Conservation (phyloP, 306 rosid genomes). For the Prunus mongolica region DNA sequence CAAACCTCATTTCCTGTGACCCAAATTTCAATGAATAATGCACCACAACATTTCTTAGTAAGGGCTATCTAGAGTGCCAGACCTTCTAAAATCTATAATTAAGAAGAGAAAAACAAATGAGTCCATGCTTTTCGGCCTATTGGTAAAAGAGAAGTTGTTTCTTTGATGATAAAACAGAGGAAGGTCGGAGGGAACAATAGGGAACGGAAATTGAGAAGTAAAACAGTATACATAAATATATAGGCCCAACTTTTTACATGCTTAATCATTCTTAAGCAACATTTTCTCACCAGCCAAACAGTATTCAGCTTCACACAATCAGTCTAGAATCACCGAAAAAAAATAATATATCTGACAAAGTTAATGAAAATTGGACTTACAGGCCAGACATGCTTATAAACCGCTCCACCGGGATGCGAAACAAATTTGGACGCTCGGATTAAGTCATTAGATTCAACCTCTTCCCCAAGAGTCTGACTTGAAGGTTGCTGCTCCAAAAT, state of each 20-base stretch:
- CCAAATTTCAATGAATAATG: background rate
- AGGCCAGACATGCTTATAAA: conserved; percentile 62
- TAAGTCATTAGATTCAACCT: conserved; percentile 17
- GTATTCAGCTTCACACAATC: background rate
- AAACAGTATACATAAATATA: background rate
- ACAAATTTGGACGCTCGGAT: conserved; percentile 27
- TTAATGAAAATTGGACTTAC: conserved; percentile 25
- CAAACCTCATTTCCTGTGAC: conserved; percentile 61
- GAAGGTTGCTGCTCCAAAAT: conserved; percentile 21
- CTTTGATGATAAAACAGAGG: background rate
- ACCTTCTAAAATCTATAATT: background rate
- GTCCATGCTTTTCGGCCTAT: too few species aligned
- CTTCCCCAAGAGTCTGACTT: conserved; percentile 10
- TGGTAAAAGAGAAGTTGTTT: background rate
- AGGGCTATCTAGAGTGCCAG: background rate
- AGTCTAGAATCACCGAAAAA: background rate
- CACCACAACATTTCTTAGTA: background rate
- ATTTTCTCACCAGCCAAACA: background rate
- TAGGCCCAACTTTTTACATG: background rate
- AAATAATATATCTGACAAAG: background rate
- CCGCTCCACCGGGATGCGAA: conserved; percentile 32
- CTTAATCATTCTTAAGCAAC: background rate
- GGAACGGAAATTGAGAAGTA: background rate
- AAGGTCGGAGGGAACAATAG: background rate
- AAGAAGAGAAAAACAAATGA: background rate